Evolutionary conservation across 2,329 filamentous ascomycete genomes (phyloP).

Genomic region (Colletotrichum sansevieriae): DNA sequence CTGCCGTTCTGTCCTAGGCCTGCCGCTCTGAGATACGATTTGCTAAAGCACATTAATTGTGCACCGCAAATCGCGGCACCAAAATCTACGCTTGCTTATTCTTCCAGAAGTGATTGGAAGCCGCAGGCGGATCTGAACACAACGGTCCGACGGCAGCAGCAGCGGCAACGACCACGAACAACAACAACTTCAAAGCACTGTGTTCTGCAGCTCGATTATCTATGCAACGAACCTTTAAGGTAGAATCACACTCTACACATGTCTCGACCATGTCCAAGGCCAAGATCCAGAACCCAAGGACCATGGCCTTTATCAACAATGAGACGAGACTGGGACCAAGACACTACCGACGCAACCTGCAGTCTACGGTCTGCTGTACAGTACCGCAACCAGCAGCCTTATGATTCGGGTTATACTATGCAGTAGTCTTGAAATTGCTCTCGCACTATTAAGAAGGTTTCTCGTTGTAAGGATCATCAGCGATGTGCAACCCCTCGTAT

Average conservation of each 20-base stretch:
- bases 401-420: slow-evolving; percentile 15
- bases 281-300: slow-evolving; percentile 2
- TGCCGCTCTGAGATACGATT: slow-evolving; percentile 15
- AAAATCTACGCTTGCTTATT: slow-evolving; percentile 11
- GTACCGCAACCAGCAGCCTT: slow-evolving; percentile 6
- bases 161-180: slow-evolving; percentile 2
- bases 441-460: slow-evolving; percentile 3
- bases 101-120: slow-evolving; percentile 38
- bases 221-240: neutral
- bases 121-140: slow-evolving; percentile 17
- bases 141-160: slow-evolving; percentile 27
- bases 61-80: slow-evolving; percentile 7
- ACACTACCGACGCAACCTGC: slow-evolving; percentile 2
- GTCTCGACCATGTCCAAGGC: slow-evolving; percentile 5
- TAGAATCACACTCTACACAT: slow-evolving; percentile 8
- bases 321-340: neutral
- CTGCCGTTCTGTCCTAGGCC: slow-evolving; percentile 16
- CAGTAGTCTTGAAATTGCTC: slow-evolving; percentile 22
- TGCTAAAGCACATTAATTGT: slow-evolving; percentile 18
- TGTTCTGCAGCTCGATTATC: neutral
- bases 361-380: slow-evolving; percentile 20
- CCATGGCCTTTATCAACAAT: too few species aligned
- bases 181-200: neutral
- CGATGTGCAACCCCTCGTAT: slow-evolving; percentile 24
- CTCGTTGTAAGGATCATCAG: slow-evolving; percentile 3